Conservation (phyloP, 1,139 yeast species). For the Pneumocystis sp. region DNA sequence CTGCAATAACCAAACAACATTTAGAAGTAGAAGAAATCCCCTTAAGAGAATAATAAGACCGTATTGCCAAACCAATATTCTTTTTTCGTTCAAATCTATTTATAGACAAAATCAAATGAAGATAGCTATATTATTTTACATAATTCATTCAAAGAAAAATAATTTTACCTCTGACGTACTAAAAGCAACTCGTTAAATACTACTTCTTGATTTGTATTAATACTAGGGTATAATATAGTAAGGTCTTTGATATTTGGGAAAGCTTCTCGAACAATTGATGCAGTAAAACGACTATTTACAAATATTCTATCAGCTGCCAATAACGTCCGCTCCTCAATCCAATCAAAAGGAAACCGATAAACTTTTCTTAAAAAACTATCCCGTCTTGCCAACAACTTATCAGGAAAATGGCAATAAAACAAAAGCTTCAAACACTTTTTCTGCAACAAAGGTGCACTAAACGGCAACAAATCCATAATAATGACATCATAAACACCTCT, state of each 20-base stretch:
- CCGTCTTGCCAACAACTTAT: slow-evolving; percentile 53
- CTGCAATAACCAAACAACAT: slow-evolving; percentile 15
- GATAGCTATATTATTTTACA: neutral
- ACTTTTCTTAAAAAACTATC: slow-evolving; percentile 40
- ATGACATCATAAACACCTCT: slow-evolving; percentile 47
- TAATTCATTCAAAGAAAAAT: neutral
- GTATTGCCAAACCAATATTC: slow-evolving; percentile 61
- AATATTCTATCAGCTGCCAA: slow-evolving; percentile 61
- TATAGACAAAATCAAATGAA: slow-evolving; percentile 40
- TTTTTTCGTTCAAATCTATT: slow-evolving; percentile 84
- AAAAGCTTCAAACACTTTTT: slow-evolving; percentile 34
- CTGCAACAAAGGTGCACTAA: slow-evolving; percentile 64
- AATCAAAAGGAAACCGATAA: slow-evolving; percentile 72
- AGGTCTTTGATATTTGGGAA: slow-evolving; percentile 35
- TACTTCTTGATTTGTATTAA: slow-evolving; percentile 28
- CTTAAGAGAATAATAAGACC: slow-evolving; percentile 38
- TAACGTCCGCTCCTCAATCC: slow-evolving; percentile 67
- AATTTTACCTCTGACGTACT: slow-evolving; percentile 8
- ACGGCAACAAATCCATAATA: slow-evolving; percentile 76
- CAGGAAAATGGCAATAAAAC: slow-evolving; percentile 95
- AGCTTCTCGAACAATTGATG: slow-evolving; percentile 47
- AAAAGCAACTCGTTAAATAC: slow-evolving; percentile 10
- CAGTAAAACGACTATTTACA: slow-evolving; percentile 79
- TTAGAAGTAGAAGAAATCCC: slow-evolving; percentile 13
- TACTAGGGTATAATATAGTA: slow-evolving; percentile 88